Evolutionary conservation across 1,139 yeast genomes (phyloP), one percentile per base, ranked within the genome.

Genomic region (Debaryomycetaceae sp.): DNA sequence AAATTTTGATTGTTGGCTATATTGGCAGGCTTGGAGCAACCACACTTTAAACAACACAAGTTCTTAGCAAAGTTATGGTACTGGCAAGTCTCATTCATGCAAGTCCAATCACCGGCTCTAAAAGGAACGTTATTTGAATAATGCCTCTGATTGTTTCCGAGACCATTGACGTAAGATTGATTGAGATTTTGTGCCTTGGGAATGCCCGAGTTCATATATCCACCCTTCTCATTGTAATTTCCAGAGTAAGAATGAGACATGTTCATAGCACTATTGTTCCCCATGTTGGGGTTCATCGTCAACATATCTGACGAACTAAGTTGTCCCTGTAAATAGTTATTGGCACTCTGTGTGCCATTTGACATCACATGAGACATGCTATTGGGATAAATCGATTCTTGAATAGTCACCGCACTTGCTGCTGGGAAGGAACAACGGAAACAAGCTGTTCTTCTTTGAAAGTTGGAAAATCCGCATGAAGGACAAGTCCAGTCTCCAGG

Each of bases 401-500:
- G 86, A 46, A 81, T 74, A 2, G 84, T 74, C 18, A 75, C 82
- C 4, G 87, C 86, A 41, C 83, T 74, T 5, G 87, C 72, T n/a
- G 87, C 86, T 3, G 96, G 95, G 64, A 85, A 88, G 2, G 92
- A 83, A 58, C 98, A 91, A 48, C 97, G 75, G 69, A 89, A 88
- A 63, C 98, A 91, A 4, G 95, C 95, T 1, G 95, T 87, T 61
- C 98, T 78, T 54, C 97, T 79, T 63, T 91, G 98, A 65, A 91
- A 91, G 58, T 91, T 91, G 30, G 95, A 86, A 57, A 91, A 91
- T 1, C 97, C 96, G 69, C 98, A 91, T 5, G 92, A 83, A 14
- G 96, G 96, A 63, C 98, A 91, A 6, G 87, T 87, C 98, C 98
- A 91, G 58, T 91, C 98, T 17, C 98, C 98, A 0, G 97, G 97